Evolutionary conservation across 495 filamentous ascomycete species (phyloP), one percentile per base, ranked within the genome.

Genomic region (Penicillium bialowiezense): DNA sequence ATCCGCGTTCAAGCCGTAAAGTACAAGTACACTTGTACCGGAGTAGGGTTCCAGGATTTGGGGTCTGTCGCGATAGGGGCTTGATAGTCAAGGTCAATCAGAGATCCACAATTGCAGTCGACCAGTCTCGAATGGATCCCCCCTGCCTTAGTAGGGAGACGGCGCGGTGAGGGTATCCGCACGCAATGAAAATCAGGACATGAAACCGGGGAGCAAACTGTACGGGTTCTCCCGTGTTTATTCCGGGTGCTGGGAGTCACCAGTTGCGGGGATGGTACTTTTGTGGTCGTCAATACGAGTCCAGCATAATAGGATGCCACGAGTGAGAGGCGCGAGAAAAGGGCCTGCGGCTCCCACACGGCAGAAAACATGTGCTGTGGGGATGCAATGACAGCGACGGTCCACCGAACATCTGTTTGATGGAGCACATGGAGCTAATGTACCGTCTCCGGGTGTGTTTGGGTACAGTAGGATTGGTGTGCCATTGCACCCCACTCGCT

Each of bases 141-240:
- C 48, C 58, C 48, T 58, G 55, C 58, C 47, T 55, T 61, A 61
- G 55, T 31, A 28, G 18, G 19, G 18, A 19, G 36, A 51, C 51
- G 51, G 58, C 38, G 41, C 21, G 40, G 39, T 20, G 51, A 31
- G 17, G 12, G 24, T 5, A 24, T 21, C 47, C 44, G 32, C 44
- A 39, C n/a, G 29, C 29, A 32, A 48, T 33, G 26, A 45, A 42
- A 20, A 47, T 37, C 40, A 36, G 58, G 42, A 26, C 26, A 20
- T 53, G 44, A 58, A 61, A 61, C 51, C 52, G 58, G 48, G 48
- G 28, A n/a, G 45, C 26, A 32, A 29, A 52, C 52, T 48, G 48
- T 39, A 58, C 24, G 32, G 20, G 49, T 31, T 26, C 29, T 13
- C 35, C 21, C 18, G 46, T 40, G 31, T 48, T 41, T 28, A 26